A percentile compares a stretch with the other conserved stretches of the same genome.
Evolutionary conservation across 306 rosid species (phyloP).

Genomic region (Abrus pulchellus): DNA sequence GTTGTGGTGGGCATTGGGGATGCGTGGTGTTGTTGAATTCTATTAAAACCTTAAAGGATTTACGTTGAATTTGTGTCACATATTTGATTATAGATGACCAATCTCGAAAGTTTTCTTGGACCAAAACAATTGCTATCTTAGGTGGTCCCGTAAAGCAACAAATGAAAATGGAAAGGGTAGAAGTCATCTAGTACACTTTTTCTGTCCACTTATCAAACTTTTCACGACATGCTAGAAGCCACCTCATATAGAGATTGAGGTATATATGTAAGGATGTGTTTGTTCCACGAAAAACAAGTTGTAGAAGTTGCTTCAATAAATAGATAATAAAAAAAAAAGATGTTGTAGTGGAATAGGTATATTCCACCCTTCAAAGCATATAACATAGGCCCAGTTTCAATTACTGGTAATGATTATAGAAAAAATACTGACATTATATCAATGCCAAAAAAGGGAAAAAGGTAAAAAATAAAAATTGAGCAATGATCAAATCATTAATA

Average conservation of each 20-base stretch:
- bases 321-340: conserved; percentile 11
- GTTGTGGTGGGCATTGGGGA: conserved; percentile 51
- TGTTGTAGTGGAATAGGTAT: background rate
- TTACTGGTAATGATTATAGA: no score
- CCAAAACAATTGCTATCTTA: background rate
- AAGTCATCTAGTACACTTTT: background rate
- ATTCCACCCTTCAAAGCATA: background rate
- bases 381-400: background rate
- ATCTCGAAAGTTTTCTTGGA: background rate
- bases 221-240: background rate
- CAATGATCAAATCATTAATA: no score
- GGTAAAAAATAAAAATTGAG: no score
- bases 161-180: background rate
- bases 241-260: background rate
- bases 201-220: background rate
- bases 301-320: background rate
- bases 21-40: conserved; percentile 58
- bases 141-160: conserved; percentile 28
- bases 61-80: conserved; percentile 15
- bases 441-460: no score
- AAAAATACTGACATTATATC: no score
- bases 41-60: conserved; percentile 3
- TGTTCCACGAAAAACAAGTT: background rate
- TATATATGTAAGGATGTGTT: conserved; percentile 26
- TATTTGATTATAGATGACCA: background rate